Percentiles rank a stretch among this genome's conserved stretches.
Conservation (phyloP, 257 asterid species). For the Penstemon eatonii region DNA sequence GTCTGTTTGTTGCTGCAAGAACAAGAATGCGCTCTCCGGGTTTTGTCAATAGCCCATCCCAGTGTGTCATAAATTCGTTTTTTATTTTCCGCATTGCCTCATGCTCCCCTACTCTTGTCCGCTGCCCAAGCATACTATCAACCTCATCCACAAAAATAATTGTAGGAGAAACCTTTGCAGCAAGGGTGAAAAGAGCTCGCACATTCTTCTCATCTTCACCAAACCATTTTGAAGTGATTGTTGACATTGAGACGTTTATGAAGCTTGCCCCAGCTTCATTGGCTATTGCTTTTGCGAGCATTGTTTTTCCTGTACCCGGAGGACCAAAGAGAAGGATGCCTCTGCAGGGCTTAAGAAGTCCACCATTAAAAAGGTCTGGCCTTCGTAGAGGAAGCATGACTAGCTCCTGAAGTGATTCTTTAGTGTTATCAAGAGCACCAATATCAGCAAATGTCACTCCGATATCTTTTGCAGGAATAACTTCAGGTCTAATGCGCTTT, state of each 20-base stretch:
- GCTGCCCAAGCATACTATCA: slow-evolving; percentile 98
- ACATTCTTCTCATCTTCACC: slow-evolving; percentile 98
- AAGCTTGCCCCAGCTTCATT: slow-evolving; percentile 98
- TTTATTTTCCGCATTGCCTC: slow-evolving; percentile 98
- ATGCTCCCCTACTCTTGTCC: slow-evolving; percentile 93
- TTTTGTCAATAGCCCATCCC: slow-evolving; percentile 94
- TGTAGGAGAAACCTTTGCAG: slow-evolving; percentile 93
- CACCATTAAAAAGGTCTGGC: slow-evolving; percentile 94
- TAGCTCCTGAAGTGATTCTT: slow-evolving; percentile 95
- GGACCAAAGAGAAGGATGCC: slow-evolving; percentile 98
- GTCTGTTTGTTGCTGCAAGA: slow-evolving; percentile 97
- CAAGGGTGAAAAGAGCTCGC: slow-evolving; percentile 95
- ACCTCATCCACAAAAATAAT: slow-evolving; percentile 97
- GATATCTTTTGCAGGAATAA: slow-evolving; percentile 83
- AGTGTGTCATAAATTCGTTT: slow-evolving; percentile 90
- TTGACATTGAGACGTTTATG: slow-evolving; percentile 95
- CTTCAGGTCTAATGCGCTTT: slow-evolving; percentile 94
- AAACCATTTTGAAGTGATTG: slow-evolving; percentile 97
- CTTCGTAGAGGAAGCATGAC: slow-evolving; percentile 99
- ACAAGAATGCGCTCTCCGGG: slow-evolving; percentile 94
- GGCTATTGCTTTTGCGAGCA: slow-evolving; percentile 99
- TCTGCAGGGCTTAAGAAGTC: slow-evolving; percentile 96
- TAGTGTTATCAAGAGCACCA: slow-evolving; percentile 81
- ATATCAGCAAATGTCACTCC: slow-evolving; percentile 89
- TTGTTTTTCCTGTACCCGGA: slow-evolving; percentile 99